Evolutionary conservation across 148 eudicot genomes (phyloP).

Genomic region (Heliosperma pusillum): DNA sequence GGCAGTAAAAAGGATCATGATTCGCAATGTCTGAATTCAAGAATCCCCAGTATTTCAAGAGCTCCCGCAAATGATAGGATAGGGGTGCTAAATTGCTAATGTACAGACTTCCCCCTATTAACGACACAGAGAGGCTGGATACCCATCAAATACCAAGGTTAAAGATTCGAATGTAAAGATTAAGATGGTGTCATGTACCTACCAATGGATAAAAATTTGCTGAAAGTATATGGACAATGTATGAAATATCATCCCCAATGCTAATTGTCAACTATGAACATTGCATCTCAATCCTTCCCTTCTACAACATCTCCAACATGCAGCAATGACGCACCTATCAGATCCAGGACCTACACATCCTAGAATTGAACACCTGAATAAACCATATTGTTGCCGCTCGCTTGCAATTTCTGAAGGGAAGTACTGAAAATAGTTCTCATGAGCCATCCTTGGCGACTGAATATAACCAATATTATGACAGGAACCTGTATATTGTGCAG

Average conservation of each 20-base stretch:
- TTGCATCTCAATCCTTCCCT: conserved; percentile 33
- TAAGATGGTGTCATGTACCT: conserved; percentile 3
- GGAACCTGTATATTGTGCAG: conserved; percentile 9
- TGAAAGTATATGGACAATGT: conserved; percentile 1
- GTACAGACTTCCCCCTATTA: no score
- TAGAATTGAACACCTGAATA: conserved; percentile 19
- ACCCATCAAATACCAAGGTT: not conserved
- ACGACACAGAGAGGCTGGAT: not conserved
- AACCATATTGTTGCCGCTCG: conserved; percentile 13
- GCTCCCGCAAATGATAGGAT: not conserved
- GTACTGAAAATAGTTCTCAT: conserved; percentile 6
- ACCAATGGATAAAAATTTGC: conserved; percentile 13
- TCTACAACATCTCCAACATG: conserved; percentile 38
- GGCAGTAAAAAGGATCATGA: not conserved
- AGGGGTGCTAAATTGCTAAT: not conserved
- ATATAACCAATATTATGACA: conserved; percentile 7
- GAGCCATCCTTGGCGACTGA: conserved; percentile 2
- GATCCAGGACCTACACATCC: conserved; percentile 32
- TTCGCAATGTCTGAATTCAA: not conserved
- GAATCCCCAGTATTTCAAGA: not conserved
- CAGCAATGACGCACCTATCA: conserved; percentile 27
- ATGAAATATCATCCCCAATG: not conserved
- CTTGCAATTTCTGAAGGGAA: not conserved
- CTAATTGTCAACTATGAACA: conserved; percentile 25
- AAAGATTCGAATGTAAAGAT: not conserved